phyloP scores from a whole-genome alignment of 352 stramenopile genomes.

The Pythium rhizo-oryzae region DNA sequence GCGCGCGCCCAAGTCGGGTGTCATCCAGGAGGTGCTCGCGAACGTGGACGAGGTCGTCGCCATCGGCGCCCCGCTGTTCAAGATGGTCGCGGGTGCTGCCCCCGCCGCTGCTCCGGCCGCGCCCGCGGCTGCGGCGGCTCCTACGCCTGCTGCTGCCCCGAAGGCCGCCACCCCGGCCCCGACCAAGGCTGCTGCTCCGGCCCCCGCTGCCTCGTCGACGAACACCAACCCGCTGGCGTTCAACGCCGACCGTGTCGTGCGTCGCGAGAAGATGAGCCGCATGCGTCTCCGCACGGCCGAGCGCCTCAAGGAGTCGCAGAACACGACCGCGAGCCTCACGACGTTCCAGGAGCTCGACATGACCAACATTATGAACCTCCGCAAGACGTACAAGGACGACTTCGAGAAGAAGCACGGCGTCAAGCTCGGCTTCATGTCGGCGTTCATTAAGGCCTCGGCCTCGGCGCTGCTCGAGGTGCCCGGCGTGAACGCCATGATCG shows the following conservation, averaged over 20 bases:
- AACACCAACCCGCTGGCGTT: constrained; percentile 54
- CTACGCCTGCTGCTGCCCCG: constrained; percentile 26
- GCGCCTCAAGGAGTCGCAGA: constrained; percentile 98
- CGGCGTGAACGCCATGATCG: constrained; percentile 98
- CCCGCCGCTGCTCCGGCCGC: constrained; percentile 29
- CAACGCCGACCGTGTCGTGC: constrained; percentile 50
- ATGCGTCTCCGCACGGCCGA: constrained; percentile 98
- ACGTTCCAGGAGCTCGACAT: constrained; percentile 99
- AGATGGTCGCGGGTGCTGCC: constrained; percentile 78
- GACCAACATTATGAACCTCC: constrained; percentile 95
- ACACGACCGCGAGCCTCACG: constrained; percentile 97
- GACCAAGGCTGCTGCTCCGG: constrained; percentile 15
- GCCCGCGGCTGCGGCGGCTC: constrained; percentile 22
- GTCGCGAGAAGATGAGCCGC: constrained; percentile 98
- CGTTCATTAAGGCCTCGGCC: constrained; percentile 97
- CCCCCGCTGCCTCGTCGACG: constrained; percentile 24
- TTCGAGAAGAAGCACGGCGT: constrained; percentile 99
- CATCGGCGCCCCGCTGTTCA: constrained; percentile 93
- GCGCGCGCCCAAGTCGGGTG: constrained; percentile 84
- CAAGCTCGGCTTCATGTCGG: constrained; percentile 99
- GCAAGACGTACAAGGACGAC: constrained; percentile 95
- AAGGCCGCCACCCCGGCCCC: constrained; percentile 32
- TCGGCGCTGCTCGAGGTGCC: constrained; percentile 93
- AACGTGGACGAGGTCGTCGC: constrained; percentile 96
- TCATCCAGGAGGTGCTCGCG: constrained; percentile 90